Evolutionary conservation across 495 filamentous ascomycete genomes (phyloP).

Genomic region (Aspergillus wentii): DNA sequence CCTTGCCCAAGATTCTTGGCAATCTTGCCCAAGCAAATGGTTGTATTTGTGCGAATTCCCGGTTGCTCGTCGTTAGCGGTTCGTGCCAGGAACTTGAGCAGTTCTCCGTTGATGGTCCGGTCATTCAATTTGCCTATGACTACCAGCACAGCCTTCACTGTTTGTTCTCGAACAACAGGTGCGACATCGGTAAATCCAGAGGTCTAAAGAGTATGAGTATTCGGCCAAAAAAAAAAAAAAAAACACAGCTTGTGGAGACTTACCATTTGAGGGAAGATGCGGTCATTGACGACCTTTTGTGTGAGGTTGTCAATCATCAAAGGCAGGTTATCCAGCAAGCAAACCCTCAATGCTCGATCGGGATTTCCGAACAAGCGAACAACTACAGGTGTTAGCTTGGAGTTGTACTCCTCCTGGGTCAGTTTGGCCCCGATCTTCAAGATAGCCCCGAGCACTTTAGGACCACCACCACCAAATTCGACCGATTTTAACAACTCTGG

Average conservation of each 20-base stretch:
- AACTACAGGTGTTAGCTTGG: conserved; percentile 77
- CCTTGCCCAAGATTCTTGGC: conserved; percentile 77
- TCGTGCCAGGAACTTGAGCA: conserved; percentile 87
- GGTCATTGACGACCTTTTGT: conserved; percentile 89
- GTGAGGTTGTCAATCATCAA: conserved; percentile 87
- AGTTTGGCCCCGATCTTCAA: conserved; percentile 87
- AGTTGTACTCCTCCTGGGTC: conserved; percentile 83
- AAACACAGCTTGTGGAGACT: conserved; percentile 6
- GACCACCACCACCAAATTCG: conserved; percentile 93
- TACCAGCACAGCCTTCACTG: conserved; percentile 83
- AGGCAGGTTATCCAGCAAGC: conserved; percentile 82
- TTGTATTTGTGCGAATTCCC: conserved; percentile 95
- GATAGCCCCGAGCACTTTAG: conserved; percentile 82
- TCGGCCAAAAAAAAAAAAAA: conserved; percentile 3
- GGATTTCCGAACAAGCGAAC: conserved; percentile 85
- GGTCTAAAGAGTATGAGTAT: conserved; percentile 42
- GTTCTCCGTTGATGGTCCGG: conserved; percentile 85
- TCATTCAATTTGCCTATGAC: conserved; percentile 87
- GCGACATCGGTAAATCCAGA: conserved; percentile 91
- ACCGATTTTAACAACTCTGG: conserved; percentile 95
- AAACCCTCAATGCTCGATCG: conserved; percentile 88
- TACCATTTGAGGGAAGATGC: conserved; percentile 93
- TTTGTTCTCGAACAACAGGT: conserved; percentile 90
- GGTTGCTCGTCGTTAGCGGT: conserved; percentile 97
- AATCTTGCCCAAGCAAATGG: conserved; percentile 94